A percentile compares a stretch with the other conserved stretches of the same genome.
Conservation (phyloP, 768 basidiomycete genomes). For the Russula sp. region DNA sequence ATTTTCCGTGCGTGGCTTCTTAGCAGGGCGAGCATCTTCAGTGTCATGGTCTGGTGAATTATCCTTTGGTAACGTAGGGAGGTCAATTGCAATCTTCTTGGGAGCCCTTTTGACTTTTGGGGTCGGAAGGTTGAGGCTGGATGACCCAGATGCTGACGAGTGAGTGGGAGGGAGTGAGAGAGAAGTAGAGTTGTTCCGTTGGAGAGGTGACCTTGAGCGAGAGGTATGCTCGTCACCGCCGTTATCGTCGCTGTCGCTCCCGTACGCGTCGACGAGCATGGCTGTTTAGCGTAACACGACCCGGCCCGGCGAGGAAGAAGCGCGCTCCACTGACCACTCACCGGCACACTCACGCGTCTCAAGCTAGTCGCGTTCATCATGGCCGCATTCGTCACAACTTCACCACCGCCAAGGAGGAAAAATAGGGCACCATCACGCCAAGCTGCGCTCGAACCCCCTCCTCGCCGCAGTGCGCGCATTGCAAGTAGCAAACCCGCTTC, state of each 20-base stretch:
- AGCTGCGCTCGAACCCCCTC: constrained; percentile 33
- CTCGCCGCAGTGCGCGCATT: constrained; percentile 34
- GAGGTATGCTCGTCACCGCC: constrained; percentile 46
- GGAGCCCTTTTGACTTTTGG: constrained; percentile 51
- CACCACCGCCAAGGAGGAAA: constrained; percentile 30
- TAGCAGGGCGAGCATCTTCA: constrained; percentile 49
- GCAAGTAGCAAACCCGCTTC: constrained; percentile 39
- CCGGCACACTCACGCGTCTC: not conserved
- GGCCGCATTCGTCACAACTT: constrained; percentile 28
- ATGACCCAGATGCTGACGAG: constrained; percentile 30
- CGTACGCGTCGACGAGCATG: constrained; percentile 78
- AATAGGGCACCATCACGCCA: constrained; percentile 27
- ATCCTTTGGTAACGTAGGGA: constrained; percentile 47
- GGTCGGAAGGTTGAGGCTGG: constrained; percentile 38
- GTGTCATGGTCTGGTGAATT: constrained; percentile 42
- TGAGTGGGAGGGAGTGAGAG: constrained; percentile 40
- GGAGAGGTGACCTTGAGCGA: constrained; percentile 30
- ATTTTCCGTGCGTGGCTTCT: constrained; percentile 52
- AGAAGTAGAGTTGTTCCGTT: constrained; percentile 36
- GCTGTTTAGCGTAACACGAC: constrained; percentile 1
- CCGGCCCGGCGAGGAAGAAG: not conserved
- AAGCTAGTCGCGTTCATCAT: constrained; percentile 7
- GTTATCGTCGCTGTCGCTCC: constrained; percentile 55
- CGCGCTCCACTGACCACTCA: too few relatives aligned
- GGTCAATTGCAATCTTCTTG: constrained; percentile 59